Evolutionary conservation across 2,329 filamentous ascomycete species (phyloP).

Genomic region (Fusarium sp.): DNA sequence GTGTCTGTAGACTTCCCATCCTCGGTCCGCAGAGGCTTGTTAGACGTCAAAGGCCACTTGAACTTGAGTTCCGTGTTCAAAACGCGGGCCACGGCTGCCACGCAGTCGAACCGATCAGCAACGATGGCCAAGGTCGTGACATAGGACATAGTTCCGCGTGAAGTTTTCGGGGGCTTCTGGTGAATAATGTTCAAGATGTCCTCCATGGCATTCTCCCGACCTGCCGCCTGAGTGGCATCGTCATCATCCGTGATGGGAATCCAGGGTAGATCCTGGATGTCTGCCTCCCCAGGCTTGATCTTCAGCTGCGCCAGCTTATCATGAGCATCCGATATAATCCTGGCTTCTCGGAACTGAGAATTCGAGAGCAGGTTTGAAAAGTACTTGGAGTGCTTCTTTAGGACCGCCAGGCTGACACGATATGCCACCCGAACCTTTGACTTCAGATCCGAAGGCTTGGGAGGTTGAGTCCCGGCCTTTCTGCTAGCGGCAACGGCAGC

Average conservation of each 20-base stretch:
- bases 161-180: conserved; percentile 56
- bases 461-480: conserved; percentile 43
- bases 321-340: conserved; percentile 64
- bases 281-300: conserved; percentile 61
- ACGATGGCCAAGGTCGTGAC: conserved; percentile 76
- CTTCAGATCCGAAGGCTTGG: conserved; percentile 49
- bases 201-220: conserved; percentile 71
- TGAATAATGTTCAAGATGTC: conserved; percentile 78
- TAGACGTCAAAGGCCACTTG: conserved; percentile 64
- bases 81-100: conserved; percentile 65
- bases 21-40: conserved; percentile 51
- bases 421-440: conserved; percentile 61
- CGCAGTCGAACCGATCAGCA: conserved; percentile 79
- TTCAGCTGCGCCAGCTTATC: conserved; percentile 60
- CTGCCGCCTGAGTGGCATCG: conserved; percentile 70
- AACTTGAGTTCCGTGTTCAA: conserved; percentile 62
- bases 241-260: conserved; percentile 76
- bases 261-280: conserved; percentile 67
- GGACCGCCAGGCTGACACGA: conserved; percentile 67
- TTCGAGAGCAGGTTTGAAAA: conserved; percentile 76
- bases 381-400: conserved; percentile 75
- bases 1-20: conserved; percentile 55
- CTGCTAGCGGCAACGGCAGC: conserved; percentile 48
- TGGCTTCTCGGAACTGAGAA: conserved; percentile 72
- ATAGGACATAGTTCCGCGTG: conserved; percentile 66